Evolutionary conservation across 345 rosid genomes (phyloP).

Genomic region (Linum tenue): DNA sequence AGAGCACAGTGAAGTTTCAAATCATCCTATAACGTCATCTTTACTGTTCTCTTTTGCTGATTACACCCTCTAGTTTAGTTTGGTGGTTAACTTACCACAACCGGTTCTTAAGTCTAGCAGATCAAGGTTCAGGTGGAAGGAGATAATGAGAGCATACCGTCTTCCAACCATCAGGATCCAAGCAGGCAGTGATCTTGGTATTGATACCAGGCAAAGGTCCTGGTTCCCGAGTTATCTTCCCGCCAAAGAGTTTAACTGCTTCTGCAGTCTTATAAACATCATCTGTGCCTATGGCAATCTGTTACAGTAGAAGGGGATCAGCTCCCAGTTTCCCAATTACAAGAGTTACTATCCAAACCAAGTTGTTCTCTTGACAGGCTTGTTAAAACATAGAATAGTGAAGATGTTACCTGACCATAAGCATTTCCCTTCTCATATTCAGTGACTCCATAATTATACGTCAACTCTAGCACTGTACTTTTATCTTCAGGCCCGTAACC

Average conservation of each 20-base stretch:
- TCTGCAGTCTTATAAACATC: slow-evolving; percentile 93
- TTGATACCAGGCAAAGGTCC: slow-evolving; percentile 94
- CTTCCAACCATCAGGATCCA: slow-evolving; percentile 99
- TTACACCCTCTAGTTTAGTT: no score
- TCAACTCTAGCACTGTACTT: slow-evolving; percentile 69
- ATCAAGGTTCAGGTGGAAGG: no score
- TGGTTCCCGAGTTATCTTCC: slow-evolving; percentile 84
- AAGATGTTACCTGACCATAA: slow-evolving; percentile 63
- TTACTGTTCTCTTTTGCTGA: no score
- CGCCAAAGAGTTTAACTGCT: slow-evolving; percentile 72
- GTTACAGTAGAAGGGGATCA: slow-evolving; percentile 8
- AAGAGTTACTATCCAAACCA: slow-evolving; percentile 5
- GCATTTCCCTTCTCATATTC: slow-evolving; percentile 88
- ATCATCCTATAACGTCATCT: no score
- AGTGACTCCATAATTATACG: slow-evolving; percentile 85
- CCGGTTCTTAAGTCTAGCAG: no score
- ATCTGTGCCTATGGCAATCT: slow-evolving; percentile 96
- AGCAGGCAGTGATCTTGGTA: slow-evolving; percentile 92
- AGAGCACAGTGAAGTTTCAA: no score
- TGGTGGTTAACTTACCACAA: no score
- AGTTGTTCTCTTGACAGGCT: neutral
- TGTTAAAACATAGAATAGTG: neutral
- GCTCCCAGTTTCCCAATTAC: slow-evolving; percentile 1
- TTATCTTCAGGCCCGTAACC: slow-evolving; percentile 96
- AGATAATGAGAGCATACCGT: slow-evolving; percentile 34